phyloP scores from a whole-genome alignment of 805 yeast genomes.

The Candida chilensis region DNA sequence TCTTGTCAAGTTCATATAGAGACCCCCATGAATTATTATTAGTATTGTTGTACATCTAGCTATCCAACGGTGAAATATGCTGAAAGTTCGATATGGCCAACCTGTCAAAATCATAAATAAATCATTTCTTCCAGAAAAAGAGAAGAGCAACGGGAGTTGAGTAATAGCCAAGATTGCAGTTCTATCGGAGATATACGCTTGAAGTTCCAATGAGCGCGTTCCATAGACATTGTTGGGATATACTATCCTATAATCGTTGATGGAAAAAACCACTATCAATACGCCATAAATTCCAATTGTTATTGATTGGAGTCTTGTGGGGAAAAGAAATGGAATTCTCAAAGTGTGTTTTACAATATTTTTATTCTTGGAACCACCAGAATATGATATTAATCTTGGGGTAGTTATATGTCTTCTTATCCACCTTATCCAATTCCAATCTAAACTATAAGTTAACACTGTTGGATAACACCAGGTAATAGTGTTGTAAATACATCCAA shows the following conservation, averaged over 20 bases:
- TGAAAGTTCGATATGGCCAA: slow-evolving; percentile 20
- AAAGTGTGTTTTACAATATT: slow-evolving; percentile 1
- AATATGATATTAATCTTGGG: slow-evolving; percentile 13
- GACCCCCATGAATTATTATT: slow-evolving; percentile 23
- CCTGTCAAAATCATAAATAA: slow-evolving; percentile 18
- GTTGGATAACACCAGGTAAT: slow-evolving; percentile 24
- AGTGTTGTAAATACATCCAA: slow-evolving; percentile 14
- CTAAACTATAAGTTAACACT: slow-evolving; percentile 9
- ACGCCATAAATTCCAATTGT: slow-evolving; percentile 14
- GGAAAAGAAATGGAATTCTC: slow-evolving; percentile 11
- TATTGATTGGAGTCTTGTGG: slow-evolving; percentile 19
- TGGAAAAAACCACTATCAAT: slow-evolving; percentile 14
- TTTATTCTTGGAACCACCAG: slow-evolving; percentile 2
- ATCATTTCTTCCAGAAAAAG: slow-evolving; percentile 25
- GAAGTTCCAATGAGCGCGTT: too few relatives aligned
- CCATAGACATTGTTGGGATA: slow-evolving; percentile 18
- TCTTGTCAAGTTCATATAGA: slow-evolving; percentile 25
- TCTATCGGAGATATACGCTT: too few relatives aligned
- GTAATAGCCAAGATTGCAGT: slow-evolving; percentile 33
- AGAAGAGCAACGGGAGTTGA: slow-evolving; percentile 22
- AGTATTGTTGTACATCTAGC: slow-evolving; percentile 28
- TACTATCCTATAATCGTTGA: slow-evolving; percentile 12
- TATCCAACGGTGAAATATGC: slow-evolving; percentile 26
- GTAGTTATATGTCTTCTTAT: slow-evolving; percentile 17
- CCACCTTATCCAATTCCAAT: slow-evolving; percentile 13